Conservation (phyloP, 345 rosid genomes). For the Excoecaria cochinchinensis region DNA sequence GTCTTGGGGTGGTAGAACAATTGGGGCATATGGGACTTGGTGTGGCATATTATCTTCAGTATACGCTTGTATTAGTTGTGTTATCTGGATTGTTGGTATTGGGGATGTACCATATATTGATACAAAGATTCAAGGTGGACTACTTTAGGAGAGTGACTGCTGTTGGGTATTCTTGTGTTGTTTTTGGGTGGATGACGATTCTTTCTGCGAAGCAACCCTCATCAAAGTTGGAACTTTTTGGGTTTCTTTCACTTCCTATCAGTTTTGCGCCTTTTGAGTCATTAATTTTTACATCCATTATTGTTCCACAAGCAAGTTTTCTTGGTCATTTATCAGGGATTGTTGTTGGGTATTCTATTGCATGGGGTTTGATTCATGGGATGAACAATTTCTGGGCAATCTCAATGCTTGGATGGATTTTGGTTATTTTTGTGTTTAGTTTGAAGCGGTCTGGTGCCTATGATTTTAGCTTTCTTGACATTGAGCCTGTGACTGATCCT, state of each 20-base stretch:
- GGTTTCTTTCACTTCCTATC: slow-evolving; percentile 88
- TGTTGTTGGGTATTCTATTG: slow-evolving; percentile 84
- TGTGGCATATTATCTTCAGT: slow-evolving; percentile 75
- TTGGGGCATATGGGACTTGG: slow-evolving; percentile 74
- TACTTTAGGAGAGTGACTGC: slow-evolving; percentile 91
- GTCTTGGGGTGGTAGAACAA: slow-evolving; percentile 88
- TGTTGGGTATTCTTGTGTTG: slow-evolving; percentile 98
- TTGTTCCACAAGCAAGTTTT: slow-evolving; percentile 98
- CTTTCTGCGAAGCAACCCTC: slow-evolving; percentile 94
- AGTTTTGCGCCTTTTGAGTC: slow-evolving; percentile 97
- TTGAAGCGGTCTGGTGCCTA: slow-evolving; percentile 87
- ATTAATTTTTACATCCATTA: slow-evolving; percentile 86
- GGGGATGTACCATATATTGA: slow-evolving; percentile 76
- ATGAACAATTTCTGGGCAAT: slow-evolving; percentile 96
- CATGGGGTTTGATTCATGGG: slow-evolving; percentile 93
- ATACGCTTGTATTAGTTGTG: slow-evolving; percentile 72
- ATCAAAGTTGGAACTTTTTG: slow-evolving; percentile 84
- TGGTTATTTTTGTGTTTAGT: slow-evolving; percentile 69
- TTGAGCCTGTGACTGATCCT: slow-evolving; percentile 82
- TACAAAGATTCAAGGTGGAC: slow-evolving; percentile 70
- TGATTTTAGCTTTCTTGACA: slow-evolving; percentile 77
- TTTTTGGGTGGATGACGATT: slow-evolving; percentile 98
- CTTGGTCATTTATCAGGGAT: slow-evolving; percentile 94
- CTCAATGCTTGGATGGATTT: slow-evolving; percentile 82
- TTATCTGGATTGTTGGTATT: slow-evolving; percentile 75